Conservation (phyloP, 192 early-diverging fungal species). For the Ambispora gerdemannii region DNA sequence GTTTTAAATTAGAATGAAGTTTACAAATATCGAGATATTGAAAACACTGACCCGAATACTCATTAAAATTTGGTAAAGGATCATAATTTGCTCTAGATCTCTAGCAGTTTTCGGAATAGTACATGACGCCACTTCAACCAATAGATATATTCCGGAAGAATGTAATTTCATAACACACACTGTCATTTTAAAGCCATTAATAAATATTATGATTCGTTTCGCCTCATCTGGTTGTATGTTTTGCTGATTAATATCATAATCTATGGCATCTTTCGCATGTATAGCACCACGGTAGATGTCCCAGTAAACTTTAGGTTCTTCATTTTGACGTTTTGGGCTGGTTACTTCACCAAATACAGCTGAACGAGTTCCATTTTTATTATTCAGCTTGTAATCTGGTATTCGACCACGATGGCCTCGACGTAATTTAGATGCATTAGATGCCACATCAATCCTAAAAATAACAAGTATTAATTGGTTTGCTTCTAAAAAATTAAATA, state of each 20-base stretch:
- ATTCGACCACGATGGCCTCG: not conserved
- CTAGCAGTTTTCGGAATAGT: conserved; percentile 10
- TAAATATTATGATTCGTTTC: conserved; percentile 14
- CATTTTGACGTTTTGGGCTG: conserved; percentile 10
- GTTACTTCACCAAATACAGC: conserved; percentile 15
- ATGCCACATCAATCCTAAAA: conserved; percentile 15
- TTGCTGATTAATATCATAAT: conserved; percentile 2
- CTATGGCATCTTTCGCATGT: conserved; percentile 23
- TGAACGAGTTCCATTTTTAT: conserved; percentile 6
- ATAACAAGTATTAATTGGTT: not conserved
- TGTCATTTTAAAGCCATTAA: conserved; percentile 13
- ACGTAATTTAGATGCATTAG: conserved; percentile 19
- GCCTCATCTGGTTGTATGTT: not conserved
- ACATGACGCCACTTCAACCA: conserved; percentile 17
- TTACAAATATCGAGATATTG: not conserved
- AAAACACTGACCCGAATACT: conserved; percentile 16
- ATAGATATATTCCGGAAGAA: conserved; percentile 23
- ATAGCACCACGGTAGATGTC: conserved; percentile 16
- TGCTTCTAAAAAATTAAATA: conserved; percentile 11
- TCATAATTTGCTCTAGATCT: conserved; percentile 6
- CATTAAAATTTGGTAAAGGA: conserved; percentile 20
- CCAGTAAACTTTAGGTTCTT: conserved; percentile 4
- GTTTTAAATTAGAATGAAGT: not conserved
- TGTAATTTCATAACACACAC: conserved; percentile 14
- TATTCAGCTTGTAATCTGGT: conserved; percentile 14